phyloP scores from a whole-genome alignment of 768 basidiomycete species.

The Termitomyces bulborhizus region DNA sequence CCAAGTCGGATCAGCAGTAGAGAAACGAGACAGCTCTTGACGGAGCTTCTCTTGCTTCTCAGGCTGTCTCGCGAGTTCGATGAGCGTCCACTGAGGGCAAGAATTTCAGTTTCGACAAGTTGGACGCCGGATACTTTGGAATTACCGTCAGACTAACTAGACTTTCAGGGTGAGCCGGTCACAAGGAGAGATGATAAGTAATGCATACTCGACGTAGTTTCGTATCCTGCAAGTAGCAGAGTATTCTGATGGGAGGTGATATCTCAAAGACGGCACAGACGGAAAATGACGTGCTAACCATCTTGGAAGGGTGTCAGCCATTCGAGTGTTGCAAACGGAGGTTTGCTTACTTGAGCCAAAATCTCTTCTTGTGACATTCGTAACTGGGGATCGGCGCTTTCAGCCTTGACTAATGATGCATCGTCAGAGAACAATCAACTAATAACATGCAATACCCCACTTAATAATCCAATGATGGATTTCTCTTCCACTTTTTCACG shows the following conservation, averaged over 20 bases:
- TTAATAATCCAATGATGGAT: slow-evolving; percentile 20
- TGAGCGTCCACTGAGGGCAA: slow-evolving; percentile 43
- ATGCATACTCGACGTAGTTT: slow-evolving; percentile 44
- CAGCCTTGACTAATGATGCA: slow-evolving; percentile 27
- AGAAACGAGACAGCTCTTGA: slow-evolving; percentile 38
- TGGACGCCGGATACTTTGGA: not conserved
- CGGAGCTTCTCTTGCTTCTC: slow-evolving; percentile 43
- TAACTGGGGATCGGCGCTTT: slow-evolving; percentile 19
- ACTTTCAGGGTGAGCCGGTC: not conserved
- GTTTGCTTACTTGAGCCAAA: slow-evolving; percentile 25
- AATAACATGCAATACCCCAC: not conserved
- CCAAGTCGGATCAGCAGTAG: slow-evolving; percentile 42
- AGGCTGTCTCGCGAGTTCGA: slow-evolving; percentile 42
- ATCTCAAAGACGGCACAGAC: not conserved
- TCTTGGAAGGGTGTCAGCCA: slow-evolving; percentile 6
- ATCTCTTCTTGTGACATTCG: slow-evolving; percentile 35
- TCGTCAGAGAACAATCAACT: not conserved
- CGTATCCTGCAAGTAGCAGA: slow-evolving; percentile 38
- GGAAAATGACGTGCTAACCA: slow-evolving; percentile 1
- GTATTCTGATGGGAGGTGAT: slow-evolving; percentile 21
- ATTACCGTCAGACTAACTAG: slow-evolving; percentile 31
- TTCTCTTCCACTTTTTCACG: slow-evolving; percentile 24
- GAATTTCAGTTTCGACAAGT: not conserved
- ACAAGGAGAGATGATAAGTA: not conserved
- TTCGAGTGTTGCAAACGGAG: not conserved